Base-by-base conservation (phyloP, 345 rosid species). In the Citropsis articulata region DNA sequence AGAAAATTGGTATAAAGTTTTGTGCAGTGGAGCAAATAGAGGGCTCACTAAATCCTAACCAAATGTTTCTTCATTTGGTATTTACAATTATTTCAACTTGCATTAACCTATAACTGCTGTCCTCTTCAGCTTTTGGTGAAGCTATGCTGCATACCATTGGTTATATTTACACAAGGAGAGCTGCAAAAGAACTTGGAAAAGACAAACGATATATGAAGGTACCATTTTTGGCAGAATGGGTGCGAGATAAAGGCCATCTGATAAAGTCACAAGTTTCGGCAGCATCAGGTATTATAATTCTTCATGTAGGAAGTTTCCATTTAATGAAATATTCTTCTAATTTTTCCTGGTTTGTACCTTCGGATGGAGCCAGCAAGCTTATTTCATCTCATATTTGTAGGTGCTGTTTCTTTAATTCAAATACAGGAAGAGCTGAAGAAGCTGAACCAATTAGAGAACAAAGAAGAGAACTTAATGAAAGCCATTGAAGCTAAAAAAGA, bases 141-240 rank as follows among this genome's bases (percentile, higher is more conserved):
- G 97, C 97, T 38, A 96, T 96, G 97, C 88, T 96, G 73, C 97
- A 96, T 74, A 96, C 98, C 0, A 85, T 96, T 70, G 98, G 99
- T 42, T 96, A 96, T 78, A 92, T 94, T 57, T 96, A 96, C 92
- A 86, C 92, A 0, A 92, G 99, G 80, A 88, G 91, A 92, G 97
- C 97, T 72, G 87, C 97, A 9, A 94, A 57, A 80, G 98, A 94
- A 86, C 89, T 96, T 27, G 99, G 99, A 38, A 94, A 90, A 82
- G 97, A 94, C 82, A 96, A 71, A 80, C 88, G 94, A 42, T 90
- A 75, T 72, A 92, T 93, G 97, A 93, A 88, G 83, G 98, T 95
- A 36, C 99, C 99, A 10, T 95, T 88, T 85, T 83, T 95, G 83
- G 99, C 98, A 24, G 99, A 96, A 77, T 96, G 99, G 99, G 99